Evolutionary conservation across 2,329 filamentous ascomycete species (phyloP).

Genomic region (Colletotrichum somersetense): DNA sequence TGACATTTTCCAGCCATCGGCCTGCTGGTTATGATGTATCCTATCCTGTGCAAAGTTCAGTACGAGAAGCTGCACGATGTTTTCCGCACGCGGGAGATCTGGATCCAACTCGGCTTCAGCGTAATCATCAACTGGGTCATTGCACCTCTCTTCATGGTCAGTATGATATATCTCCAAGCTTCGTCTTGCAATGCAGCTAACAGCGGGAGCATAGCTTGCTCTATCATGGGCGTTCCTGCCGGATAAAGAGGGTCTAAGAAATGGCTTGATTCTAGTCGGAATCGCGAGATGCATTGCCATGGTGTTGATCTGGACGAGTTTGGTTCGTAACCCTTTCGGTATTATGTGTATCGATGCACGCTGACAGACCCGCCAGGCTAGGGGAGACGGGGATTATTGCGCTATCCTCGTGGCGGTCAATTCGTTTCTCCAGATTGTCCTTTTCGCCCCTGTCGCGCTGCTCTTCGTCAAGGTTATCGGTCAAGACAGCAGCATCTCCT

Average conservation of each 20-base stretch:
- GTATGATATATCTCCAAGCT: constrained; percentile 18
- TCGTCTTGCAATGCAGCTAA: neutral
- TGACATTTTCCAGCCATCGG: constrained; percentile 71
- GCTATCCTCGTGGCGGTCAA: constrained; percentile 83
- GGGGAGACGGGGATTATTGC: constrained; percentile 85
- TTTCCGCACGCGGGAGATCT: constrained; percentile 72
- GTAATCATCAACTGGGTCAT: constrained; percentile 86
- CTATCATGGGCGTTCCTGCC: constrained; percentile 78
- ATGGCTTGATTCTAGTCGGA: constrained; percentile 84
- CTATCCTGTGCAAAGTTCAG: constrained; percentile 87
- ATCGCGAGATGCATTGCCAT: constrained; percentile 90
- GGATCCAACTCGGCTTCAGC: constrained; percentile 84
- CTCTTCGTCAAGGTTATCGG: constrained; percentile 80
- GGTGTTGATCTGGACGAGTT: constrained; percentile 80
- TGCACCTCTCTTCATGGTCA: constrained; percentile 84
- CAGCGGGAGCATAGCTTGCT: constrained; percentile 59
- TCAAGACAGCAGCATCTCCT: constrained; percentile 52
- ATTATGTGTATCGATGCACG: no score
- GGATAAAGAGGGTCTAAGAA: constrained; percentile 67
- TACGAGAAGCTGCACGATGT: constrained; percentile 80
- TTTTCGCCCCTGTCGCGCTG: constrained; percentile 77
- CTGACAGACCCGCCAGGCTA: constrained; percentile 59
- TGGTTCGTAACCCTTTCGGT: constrained; percentile 48
- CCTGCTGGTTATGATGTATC: constrained; percentile 93
- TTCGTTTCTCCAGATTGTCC: constrained; percentile 79